phyloP scores from a whole-genome alignment of 495 filamentous ascomycete species.

The Podospora pseudocomata region DNA sequence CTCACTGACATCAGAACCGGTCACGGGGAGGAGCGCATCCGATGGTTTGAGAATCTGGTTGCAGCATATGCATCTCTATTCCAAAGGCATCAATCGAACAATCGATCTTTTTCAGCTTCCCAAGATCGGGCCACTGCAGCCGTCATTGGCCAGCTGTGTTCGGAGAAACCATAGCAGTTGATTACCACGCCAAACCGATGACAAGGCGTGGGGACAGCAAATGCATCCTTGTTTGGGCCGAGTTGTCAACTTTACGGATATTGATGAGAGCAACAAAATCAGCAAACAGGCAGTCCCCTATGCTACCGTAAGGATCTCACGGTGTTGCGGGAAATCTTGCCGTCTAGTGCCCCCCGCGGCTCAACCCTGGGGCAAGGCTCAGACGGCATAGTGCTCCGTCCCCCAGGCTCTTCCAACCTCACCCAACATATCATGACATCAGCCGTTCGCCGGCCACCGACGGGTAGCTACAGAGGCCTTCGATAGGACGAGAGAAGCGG shows the following conservation, averaged over 20 bases:
- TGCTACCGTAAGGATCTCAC: not conserved
- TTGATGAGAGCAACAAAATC: not conserved
- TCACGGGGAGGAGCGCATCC: not conserved
- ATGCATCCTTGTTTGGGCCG: not conserved
- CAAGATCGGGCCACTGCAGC: conserved; percentile 6
- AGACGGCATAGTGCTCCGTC: conserved; percentile 11
- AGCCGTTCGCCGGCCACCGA: conserved; percentile 1
- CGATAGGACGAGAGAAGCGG: not conserved
- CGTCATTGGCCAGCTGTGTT: conserved; percentile 1
- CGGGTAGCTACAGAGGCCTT: not conserved
- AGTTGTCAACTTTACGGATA: not conserved
- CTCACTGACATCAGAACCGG: not conserved
- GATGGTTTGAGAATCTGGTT: not conserved
- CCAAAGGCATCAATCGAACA: not conserved
- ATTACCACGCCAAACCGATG: not conserved
- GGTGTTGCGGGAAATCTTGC: conserved; percentile 12
- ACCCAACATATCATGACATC: not conserved
- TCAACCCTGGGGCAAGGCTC: conserved; percentile 3
- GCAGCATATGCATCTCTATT: not conserved
- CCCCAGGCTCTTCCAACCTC: not conserved
- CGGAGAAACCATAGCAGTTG: not conserved
- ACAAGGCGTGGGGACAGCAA: conserved; percentile 1
- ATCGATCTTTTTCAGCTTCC: conserved; percentile 4
- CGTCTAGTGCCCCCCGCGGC: conserved; percentile 4
- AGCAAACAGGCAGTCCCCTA: not conserved